phyloP scores from a whole-genome alignment of 169 alveolate species.

The Plasmodium fragile region DNA sequence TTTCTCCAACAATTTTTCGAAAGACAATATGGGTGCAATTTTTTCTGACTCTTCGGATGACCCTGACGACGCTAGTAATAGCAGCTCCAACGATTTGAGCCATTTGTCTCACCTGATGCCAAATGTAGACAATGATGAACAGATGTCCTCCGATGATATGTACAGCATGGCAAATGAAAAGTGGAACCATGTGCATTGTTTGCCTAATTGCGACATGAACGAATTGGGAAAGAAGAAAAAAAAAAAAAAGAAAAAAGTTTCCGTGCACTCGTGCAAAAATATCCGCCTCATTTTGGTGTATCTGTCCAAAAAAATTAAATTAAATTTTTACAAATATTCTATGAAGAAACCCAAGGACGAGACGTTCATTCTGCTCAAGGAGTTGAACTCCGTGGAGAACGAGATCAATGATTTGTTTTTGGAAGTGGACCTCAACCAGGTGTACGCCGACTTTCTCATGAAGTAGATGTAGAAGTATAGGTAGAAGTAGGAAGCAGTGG shows the following conservation, averaged over 20 bases:
- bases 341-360: constrained; percentile 75
- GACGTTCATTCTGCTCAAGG: constrained; percentile 61
- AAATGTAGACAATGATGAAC: constrained; percentile 3
- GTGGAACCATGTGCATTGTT: constrained; percentile 53
- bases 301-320: constrained; percentile 62
- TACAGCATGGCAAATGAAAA: constrained; percentile 12
- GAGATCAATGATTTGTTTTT: constrained; percentile 69
- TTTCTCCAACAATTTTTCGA: constrained; percentile 12
- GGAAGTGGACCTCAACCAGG: constrained; percentile 50
- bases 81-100: constrained; percentile 22
- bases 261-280: constrained; percentile 52
- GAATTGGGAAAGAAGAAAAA: constrained; percentile 22
- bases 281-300: constrained; percentile 33
- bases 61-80: constrained; percentile 17
- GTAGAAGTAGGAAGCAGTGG: too few relatives aligned
- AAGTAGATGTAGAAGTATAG: too few relatives aligned
- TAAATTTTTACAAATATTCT: constrained; percentile 69
- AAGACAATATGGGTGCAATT: neutral
- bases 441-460: constrained; percentile 35
- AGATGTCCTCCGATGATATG: constrained; percentile 30
- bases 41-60: constrained; percentile 8
- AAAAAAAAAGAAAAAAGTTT: constrained; percentile 50
- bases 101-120: neutral
- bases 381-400: constrained; percentile 50
- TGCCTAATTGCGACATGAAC: constrained; percentile 18